A percentile compares a stretch with the other conserved stretches of the same genome.
phyloP scores from a whole-genome alignment of 768 basidiomycete species.

The Artomyces pyxidatus region DNA sequence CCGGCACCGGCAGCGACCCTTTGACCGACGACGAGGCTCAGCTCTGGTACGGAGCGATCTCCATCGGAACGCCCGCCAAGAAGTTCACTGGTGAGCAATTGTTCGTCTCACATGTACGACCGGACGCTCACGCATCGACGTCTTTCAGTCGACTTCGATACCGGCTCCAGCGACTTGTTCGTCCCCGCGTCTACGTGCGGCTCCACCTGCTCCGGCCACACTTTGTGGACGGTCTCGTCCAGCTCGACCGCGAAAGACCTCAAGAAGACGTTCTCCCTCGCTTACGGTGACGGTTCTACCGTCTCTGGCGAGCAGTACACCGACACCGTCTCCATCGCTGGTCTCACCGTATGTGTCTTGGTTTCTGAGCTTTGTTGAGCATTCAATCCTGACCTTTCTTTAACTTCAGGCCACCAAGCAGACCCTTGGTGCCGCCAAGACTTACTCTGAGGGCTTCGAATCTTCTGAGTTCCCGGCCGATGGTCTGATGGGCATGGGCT shows the following conservation, averaged over 20 bases:
- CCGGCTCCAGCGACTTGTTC: constrained; percentile 8
- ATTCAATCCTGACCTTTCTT: neutral
- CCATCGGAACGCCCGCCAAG: constrained; percentile 3
- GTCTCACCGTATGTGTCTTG: neutral
- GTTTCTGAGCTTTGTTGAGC: neutral
- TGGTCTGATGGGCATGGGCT: constrained; percentile 38
- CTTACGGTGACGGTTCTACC: constrained; percentile 27
- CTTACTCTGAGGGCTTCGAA: constrained; percentile 29
- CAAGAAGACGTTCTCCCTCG: constrained; percentile 20
- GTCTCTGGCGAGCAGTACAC: constrained; percentile 24
- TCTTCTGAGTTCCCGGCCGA: constrained; percentile 27
- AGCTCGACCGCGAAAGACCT: constrained; percentile 17
- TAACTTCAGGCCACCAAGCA: constrained; percentile 18
- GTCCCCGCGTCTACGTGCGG: constrained; percentile 1
- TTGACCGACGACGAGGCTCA: constrained; percentile 2
- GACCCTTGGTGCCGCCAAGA: constrained; percentile 31
- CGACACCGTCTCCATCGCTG: constrained; percentile 20
- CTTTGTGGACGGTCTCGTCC: constrained; percentile 6
- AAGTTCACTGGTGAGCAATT: neutral
- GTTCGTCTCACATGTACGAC: neutral
- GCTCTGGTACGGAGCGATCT: constrained; percentile 7
- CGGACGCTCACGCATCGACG: neutral
- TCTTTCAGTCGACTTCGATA: constrained; percentile 9
- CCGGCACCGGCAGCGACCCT: constrained; percentile 2
- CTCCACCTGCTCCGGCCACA: constrained; percentile 6